Conservation (phyloP, 1,284 basidiomycete species). For the Apiotrichum gracile region DNA sequence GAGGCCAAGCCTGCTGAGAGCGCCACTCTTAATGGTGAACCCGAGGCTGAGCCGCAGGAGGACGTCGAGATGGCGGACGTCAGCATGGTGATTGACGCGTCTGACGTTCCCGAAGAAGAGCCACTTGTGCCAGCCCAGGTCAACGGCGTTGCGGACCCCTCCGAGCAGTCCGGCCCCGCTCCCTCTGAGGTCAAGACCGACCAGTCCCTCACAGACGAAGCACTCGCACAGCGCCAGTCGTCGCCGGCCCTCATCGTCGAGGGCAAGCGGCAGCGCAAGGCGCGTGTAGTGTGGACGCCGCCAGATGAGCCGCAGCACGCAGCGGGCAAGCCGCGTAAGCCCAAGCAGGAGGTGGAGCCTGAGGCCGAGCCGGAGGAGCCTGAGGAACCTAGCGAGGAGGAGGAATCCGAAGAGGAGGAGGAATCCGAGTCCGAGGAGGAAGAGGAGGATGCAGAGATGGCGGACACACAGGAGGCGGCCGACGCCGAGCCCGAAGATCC, state of each 20-base stretch:
- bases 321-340: slow-evolving; percentile 17
- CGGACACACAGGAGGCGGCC: slow-evolving; percentile 20
- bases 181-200: slow-evolving; percentile 11
- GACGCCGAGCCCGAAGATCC: slow-evolving; percentile 53
- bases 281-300: slow-evolving; percentile 36
- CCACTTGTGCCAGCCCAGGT: not conserved
- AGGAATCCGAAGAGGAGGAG: slow-evolving; percentile 13
- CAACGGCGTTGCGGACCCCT: not conserved
- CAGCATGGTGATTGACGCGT: not conserved
- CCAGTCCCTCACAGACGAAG: slow-evolving; percentile 33
- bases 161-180: not conserved
- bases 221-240: slow-evolving; percentile 13
- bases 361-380: slow-evolving; percentile 13
- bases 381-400: slow-evolving; percentile 8
- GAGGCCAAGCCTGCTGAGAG: not conserved
- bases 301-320: slow-evolving; percentile 24
- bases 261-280: slow-evolving; percentile 35
- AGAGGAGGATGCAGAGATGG: slow-evolving; percentile 15
- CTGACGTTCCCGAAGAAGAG: not conserved
- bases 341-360: slow-evolving; percentile 18
- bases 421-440: slow-evolving; percentile 22
- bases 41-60: not conserved
- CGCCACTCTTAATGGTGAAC: not conserved
- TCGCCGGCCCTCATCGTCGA: slow-evolving; percentile 27
- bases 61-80: not conserved